Conservation (phyloP, 176 grass and related monocot species). For the Saccharum officinarum region DNA sequence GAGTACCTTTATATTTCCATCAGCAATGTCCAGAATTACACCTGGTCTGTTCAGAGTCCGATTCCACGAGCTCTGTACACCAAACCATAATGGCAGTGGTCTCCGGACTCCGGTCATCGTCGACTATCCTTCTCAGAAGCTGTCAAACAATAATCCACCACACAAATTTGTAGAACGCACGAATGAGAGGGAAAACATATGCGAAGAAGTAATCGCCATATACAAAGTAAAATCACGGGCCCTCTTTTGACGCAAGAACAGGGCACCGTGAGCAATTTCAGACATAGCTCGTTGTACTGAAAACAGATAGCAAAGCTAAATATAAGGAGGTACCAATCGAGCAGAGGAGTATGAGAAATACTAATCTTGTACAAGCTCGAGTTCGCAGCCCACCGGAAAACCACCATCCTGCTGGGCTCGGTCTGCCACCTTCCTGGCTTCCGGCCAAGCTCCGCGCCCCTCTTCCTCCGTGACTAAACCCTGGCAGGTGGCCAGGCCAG, state of each 20-base stretch:
- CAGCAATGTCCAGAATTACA: slow-evolving; percentile 17
- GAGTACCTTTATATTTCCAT: not conserved
- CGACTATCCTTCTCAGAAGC: not conserved
- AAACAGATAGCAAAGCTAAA: not conserved
- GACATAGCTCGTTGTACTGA: not conserved
- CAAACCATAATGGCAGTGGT: not conserved
- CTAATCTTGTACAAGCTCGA: too few species aligned
- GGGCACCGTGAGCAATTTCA: not conserved
- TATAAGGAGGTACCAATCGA: not conserved
- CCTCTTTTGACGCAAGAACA: not conserved
- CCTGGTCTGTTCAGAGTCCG: not conserved
- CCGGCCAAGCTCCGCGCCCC: not conserved
- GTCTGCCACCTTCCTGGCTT: not conserved
- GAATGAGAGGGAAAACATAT: not conserved
- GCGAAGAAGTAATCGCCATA: not conserved
- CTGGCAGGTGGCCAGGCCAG: not conserved
- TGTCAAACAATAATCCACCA: not conserved
- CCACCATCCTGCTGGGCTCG: not conserved
- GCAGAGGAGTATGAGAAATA: too few species aligned
- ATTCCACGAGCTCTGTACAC: not conserved
- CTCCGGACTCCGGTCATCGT: not conserved
- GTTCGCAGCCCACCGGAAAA: too few species aligned
- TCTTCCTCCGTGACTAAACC: too few species aligned
- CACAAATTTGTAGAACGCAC: not conserved
- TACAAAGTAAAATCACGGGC: not conserved